Conservation (phyloP, 495 filamentous ascomycete genomes). For the Recurvomyces mirabilis region DNA sequence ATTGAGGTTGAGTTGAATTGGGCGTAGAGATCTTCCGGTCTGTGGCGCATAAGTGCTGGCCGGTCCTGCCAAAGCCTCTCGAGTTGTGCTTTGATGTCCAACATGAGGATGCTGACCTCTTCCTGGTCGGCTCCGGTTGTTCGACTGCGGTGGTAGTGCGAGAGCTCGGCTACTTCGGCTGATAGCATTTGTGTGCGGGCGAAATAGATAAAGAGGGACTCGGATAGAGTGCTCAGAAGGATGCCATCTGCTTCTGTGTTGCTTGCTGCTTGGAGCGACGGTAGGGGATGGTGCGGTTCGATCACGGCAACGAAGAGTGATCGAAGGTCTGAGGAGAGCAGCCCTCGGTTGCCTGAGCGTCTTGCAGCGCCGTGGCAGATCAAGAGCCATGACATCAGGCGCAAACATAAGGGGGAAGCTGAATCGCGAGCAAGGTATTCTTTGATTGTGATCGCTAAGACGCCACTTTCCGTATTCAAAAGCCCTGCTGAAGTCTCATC, state of each 20-base stretch:
- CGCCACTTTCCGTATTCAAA: background rate
- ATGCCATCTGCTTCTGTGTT: background rate
- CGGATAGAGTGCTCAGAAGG: background rate
- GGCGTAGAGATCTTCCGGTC: background rate
- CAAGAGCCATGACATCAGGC: background rate
- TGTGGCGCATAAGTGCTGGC: background rate
- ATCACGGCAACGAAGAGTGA: background rate
- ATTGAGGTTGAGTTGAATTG: background rate
- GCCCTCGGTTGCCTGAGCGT: background rate
- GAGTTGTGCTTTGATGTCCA: background rate
- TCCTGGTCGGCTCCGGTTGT: background rate
- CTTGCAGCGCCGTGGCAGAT: background rate
- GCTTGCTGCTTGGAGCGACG: background rate
- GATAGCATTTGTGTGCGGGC: background rate
- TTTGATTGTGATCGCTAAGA: background rate
- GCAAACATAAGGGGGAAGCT: background rate
- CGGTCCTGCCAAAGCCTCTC: background rate
- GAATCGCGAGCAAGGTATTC: background rate
- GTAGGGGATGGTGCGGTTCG: background rate
- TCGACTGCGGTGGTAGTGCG: background rate
- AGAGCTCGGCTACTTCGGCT: background rate
- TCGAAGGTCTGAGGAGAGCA: background rate
- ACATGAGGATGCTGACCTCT: background rate
- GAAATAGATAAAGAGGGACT: background rate
- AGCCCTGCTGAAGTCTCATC: background rate